Conservation (phyloP, 805 yeast species). For the Dipodascus albidus region DNA sequence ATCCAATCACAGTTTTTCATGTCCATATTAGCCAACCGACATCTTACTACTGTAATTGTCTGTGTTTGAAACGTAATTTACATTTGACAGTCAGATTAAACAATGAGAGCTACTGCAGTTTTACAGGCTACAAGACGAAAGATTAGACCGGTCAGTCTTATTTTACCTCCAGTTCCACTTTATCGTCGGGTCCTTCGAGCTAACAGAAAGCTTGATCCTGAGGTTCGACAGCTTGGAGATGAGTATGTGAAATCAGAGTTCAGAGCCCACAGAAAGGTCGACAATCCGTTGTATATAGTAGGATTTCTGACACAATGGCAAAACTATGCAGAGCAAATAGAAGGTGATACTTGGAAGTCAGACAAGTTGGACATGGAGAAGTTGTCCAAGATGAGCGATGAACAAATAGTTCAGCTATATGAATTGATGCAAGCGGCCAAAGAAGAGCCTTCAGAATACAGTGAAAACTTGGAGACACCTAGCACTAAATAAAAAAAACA, state of each 20-base stretch:
- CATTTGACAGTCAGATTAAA: too few relatives aligned
- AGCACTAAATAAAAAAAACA: too few relatives aligned
- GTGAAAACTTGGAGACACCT: conserved; percentile 17
- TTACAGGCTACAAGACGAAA: neutral
- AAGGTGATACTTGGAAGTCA: conserved; percentile 49
- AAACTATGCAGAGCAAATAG: conserved; percentile 27
- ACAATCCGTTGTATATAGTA: conserved; percentile 86
- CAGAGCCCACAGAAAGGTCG: conserved; percentile 66
- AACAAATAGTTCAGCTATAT: conserved; percentile 61
- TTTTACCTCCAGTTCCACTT: conserved; percentile 72
- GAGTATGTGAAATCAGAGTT: conserved; percentile 84
- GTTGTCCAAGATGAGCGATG: conserved; percentile 77
- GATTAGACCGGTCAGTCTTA: conserved; percentile 8
- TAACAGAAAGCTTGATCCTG: conserved; percentile 56
- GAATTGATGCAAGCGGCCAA: conserved; percentile 35
- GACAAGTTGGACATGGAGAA: conserved; percentile 51
- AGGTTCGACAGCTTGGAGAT: conserved; percentile 75
- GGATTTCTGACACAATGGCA: conserved; percentile 96
- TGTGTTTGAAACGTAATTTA: too few relatives aligned
- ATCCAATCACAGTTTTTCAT: too few relatives aligned
- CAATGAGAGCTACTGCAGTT: neutral
- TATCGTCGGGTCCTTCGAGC: conserved; percentile 77
- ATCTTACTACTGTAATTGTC: too few relatives aligned
- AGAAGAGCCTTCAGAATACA: conserved; percentile 25
- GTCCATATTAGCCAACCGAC: too few relatives aligned